These are phyloP conservation scores for Endocalyx cinctus DNA, from an alignment of 2,329 filamentous ascomycete genomes.

Conservation along the genomic window DNA sequence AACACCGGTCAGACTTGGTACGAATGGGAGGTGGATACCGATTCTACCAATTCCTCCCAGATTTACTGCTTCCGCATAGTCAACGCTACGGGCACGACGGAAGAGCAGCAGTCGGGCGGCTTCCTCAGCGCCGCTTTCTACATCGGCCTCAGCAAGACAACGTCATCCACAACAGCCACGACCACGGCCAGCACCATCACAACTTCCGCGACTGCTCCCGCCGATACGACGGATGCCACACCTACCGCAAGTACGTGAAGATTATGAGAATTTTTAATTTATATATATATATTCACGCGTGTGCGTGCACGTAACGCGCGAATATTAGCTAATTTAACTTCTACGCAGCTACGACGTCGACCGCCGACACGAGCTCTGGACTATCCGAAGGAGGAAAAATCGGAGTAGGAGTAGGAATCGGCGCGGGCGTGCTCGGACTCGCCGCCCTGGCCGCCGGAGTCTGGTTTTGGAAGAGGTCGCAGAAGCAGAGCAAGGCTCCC, in stretches of 20 bases:
- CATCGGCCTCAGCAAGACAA: slow-evolving; percentile 10
- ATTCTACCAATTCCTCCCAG: slow-evolving; percentile 18
- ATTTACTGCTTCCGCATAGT: slow-evolving; percentile 20
- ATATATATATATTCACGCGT: slow-evolving; percentile 1
- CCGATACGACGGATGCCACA: too few species aligned
- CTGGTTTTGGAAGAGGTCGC: slow-evolving; percentile 15
- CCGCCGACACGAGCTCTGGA: slow-evolving; percentile 2
- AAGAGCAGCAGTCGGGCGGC: slow-evolving; percentile 12
- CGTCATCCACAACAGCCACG: slow-evolving; percentile 12
- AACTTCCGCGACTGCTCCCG: too few species aligned
- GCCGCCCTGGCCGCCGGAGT: slow-evolving; percentile 12
- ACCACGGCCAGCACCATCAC: slow-evolving; percentile 7
- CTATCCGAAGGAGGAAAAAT: slow-evolving; percentile 12
- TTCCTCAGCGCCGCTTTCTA: slow-evolving; percentile 19
- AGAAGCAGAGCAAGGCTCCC: too few species aligned
- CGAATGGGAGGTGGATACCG: slow-evolving; percentile 17
- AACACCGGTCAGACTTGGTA: slow-evolving; percentile 17
- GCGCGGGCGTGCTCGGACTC: slow-evolving; percentile 12
- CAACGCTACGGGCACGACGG: slow-evolving; percentile 12
- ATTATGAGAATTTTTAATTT: too few species aligned
- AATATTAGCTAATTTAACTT: slow-evolving; percentile 4
- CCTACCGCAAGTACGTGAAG: too few species aligned
- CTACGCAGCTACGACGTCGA: slow-evolving; percentile 2
- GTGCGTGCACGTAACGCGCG: slow-evolving; percentile 5
- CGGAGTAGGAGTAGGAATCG: slow-evolving; percentile 16